Evolutionary conservation across 805 yeast genomes (phyloP).

Genomic region (Candida railenensis): DNA sequence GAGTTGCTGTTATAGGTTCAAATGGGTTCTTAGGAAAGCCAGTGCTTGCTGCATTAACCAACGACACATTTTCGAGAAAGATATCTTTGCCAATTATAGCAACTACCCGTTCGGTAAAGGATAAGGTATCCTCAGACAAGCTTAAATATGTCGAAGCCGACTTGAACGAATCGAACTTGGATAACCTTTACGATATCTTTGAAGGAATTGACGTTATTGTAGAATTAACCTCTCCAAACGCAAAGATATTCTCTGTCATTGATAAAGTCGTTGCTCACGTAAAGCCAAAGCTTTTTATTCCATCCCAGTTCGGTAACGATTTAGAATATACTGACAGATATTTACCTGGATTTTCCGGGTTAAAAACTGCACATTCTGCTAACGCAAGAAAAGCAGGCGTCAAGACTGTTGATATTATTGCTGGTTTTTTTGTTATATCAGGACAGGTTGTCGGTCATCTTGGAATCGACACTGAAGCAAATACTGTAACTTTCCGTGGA

Average conservation of each 20-base stretch:
- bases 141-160: constrained; percentile 41
- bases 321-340: constrained; percentile 20
- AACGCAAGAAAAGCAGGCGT: constrained; percentile 43
- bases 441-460: constrained; percentile 31
- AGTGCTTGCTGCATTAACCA: constrained; percentile 42
- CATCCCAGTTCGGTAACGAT: constrained; percentile 61
- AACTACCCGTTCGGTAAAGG: constrained; percentile 45
- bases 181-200: constrained; percentile 34
- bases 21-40: constrained; percentile 54
- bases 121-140: constrained; percentile 27
- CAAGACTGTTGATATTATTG: constrained; percentile 45
- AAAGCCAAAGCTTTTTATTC: constrained; percentile 53
- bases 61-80: constrained; percentile 41
- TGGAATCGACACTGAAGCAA: constrained; percentile 36
- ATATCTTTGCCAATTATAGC: constrained; percentile 49
- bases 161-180: constrained; percentile 19
- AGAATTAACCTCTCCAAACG: constrained; percentile 37
- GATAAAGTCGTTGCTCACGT: constrained; percentile 38
- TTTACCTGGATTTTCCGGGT: constrained; percentile 33
- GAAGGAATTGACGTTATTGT: constrained; percentile 51
- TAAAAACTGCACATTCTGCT: constrained; percentile 35
- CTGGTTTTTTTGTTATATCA: constrained; percentile 36
- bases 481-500: constrained; percentile 38
- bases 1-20: constrained; percentile 53
- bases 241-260: constrained; percentile 29